Conservation (phyloP, 345 rosid genomes). For the Dimocarpus longan region DNA sequence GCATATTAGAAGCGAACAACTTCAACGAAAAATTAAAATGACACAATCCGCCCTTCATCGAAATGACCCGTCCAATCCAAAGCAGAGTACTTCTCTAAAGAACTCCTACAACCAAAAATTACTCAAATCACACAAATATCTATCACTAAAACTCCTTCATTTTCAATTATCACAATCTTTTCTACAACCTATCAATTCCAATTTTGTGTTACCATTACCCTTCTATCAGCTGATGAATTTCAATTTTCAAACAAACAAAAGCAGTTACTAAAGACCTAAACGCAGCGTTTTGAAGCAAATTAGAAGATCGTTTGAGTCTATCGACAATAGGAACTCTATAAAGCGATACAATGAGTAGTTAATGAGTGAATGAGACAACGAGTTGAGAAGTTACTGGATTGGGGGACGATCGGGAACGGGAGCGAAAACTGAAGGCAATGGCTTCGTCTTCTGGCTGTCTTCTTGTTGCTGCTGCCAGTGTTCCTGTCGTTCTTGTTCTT, state of each 20-base stretch:
- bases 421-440: no score
- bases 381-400: no score
- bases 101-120: slow-evolving; percentile 43
- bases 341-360: neutral
- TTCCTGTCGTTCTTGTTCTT: no score
- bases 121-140: neutral
- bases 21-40: slow-evolving; percentile 3
- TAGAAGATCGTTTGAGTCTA: neutral
- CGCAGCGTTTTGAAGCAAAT: neutral
- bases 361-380: no score
- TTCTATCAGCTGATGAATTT: neutral
- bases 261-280: neutral
- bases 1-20: slow-evolving; percentile 31
- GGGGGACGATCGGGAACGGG: no score
- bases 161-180: slow-evolving; percentile 3
- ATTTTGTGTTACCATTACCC: neutral
- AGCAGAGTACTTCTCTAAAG: slow-evolving; percentile 60
- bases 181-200: neutral
- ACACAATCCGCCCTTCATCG: slow-evolving; percentile 74
- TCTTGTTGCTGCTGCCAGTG: no score
- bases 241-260: neutral
- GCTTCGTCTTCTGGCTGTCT: no score
- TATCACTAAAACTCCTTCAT: neutral
- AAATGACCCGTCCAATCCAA: slow-evolving; percentile 70
- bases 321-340: neutral